phyloP scores from a whole-genome alignment of 1,139 yeast genomes.

The Candida albicans region DNA sequence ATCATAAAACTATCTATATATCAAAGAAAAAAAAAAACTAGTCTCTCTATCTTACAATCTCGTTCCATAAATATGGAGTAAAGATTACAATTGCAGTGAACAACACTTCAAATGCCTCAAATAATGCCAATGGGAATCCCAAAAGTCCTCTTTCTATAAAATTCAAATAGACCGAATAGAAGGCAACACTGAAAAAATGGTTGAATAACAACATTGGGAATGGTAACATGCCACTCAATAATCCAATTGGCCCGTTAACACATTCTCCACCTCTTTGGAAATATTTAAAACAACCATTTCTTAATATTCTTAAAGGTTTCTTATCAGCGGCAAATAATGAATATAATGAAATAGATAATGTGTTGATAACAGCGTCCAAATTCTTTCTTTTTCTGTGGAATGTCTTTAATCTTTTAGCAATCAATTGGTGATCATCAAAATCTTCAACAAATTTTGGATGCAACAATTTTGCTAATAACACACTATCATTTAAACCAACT shows the following conservation, averaged over 20 bases:
- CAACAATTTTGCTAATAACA: slow-evolving; percentile 58
- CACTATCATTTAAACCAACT: slow-evolving; percentile 90
- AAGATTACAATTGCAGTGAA: slow-evolving; percentile 77
- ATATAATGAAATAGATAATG: slow-evolving; percentile 86
- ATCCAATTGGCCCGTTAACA: slow-evolving; percentile 74
- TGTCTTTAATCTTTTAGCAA: slow-evolving; percentile 54
- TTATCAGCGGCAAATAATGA: slow-evolving; percentile 87
- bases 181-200: slow-evolving; percentile 89
- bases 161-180: slow-evolving; percentile 75
- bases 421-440: slow-evolving; percentile 55
- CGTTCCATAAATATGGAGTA: slow-evolving; percentile 68
- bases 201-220: slow-evolving; percentile 71
- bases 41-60: slow-evolving; percentile 26
- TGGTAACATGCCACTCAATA: slow-evolving; percentile 80
- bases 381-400: slow-evolving; percentile 80
- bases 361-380: slow-evolving; percentile 82
- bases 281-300: slow-evolving; percentile 85
- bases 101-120: slow-evolving; percentile 68
- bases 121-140: slow-evolving; percentile 72
- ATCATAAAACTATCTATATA: background rate
- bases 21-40: background rate
- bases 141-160: slow-evolving; percentile 61
- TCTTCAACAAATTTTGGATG: slow-evolving; percentile 58
- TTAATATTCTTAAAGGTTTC: slow-evolving; percentile 63
- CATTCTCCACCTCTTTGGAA: slow-evolving; percentile 84